Evolutionary conservation across 2,329 filamentous ascomycete genomes (phyloP).

Genomic region (Botryotinia narcissicola): DNA sequence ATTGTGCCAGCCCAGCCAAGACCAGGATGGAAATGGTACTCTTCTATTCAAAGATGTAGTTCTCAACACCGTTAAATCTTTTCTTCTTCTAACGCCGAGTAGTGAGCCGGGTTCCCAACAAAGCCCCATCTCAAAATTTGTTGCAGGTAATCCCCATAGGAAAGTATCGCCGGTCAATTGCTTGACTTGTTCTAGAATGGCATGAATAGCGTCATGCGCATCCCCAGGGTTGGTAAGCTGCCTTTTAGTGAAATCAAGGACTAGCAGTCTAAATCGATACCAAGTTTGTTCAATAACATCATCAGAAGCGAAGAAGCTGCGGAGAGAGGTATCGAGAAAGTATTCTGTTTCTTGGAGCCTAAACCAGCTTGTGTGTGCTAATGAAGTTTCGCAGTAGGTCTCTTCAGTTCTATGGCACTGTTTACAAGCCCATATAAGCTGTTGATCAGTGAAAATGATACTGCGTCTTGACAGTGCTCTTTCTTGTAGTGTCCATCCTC

Average conservation of each 20-base stretch:
- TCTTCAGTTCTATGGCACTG: slow-evolving; percentile 8
- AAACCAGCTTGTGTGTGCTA: not conserved
- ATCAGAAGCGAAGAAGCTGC: not conserved
- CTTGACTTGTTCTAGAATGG: not conserved
- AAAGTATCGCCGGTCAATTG: not conserved
- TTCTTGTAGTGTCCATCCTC: slow-evolving; percentile 34
- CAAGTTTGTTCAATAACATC: not conserved
- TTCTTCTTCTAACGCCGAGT: not conserved
- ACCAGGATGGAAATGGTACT: slow-evolving; percentile 2
- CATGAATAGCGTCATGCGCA: not conserved
- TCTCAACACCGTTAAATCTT: not conserved
- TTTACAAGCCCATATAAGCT: slow-evolving; percentile 34
- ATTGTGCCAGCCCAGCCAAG: slow-evolving; percentile 1
- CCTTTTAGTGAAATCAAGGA: not conserved
- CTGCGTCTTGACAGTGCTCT: slow-evolving; percentile 27
- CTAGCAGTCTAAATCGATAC: slow-evolving; percentile 1
- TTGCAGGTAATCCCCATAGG: not conserved
- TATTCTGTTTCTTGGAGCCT: not conserved
- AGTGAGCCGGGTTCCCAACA: not conserved
- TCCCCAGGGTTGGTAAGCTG: not conserved
- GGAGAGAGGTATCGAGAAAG: not conserved
- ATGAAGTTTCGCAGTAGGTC: not conserved
- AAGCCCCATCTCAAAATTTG: not conserved
- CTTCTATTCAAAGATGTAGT: not conserved
- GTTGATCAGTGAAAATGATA: slow-evolving; percentile 26